These are phyloP conservation scores for Talaromyces sp. DNA, from an alignment of 2,329 filamentous ascomycete species.

Conservation along the genomic window DNA sequence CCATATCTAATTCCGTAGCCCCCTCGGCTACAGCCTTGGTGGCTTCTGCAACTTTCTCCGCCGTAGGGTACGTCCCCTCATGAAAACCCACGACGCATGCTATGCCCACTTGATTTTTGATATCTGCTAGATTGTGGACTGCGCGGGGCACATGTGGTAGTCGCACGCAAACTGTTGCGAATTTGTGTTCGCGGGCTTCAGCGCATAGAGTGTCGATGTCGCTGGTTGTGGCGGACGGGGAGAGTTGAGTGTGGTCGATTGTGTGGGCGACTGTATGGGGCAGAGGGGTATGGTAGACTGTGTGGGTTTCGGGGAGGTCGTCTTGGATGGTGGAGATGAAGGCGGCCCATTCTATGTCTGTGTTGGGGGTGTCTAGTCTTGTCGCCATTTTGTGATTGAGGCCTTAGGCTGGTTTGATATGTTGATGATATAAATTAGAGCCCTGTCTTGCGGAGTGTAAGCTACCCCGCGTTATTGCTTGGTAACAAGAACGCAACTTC, in stretches of 20 bases:
- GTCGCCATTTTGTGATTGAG: slow-evolving; percentile 17
- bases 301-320: slow-evolving; percentile 25
- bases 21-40: slow-evolving; percentile 48
- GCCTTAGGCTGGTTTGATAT: not conserved
- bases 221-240: slow-evolving; percentile 41
- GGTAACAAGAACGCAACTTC: not conserved
- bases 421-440: not conserved
- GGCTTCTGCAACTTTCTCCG: slow-evolving; percentile 52
- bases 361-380: slow-evolving; percentile 24
- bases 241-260: slow-evolving; percentile 45
- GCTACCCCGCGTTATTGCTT: not conserved
- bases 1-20: slow-evolving; percentile 57
- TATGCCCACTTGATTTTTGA: slow-evolving; percentile 45
- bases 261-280: slow-evolving; percentile 30
- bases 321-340: slow-evolving; percentile 28
- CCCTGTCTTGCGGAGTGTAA: not conserved
- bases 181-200: slow-evolving; percentile 48
- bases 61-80: slow-evolving; percentile 53
- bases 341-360: slow-evolving; percentile 33
- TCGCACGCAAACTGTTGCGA: slow-evolving; percentile 55
- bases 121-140: slow-evolving; percentile 43
- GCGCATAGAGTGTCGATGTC: slow-evolving; percentile 53
- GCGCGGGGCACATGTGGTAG: slow-evolving; percentile 51
- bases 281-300: slow-evolving; percentile 25
- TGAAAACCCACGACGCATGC: slow-evolving; percentile 60